These are phyloP conservation scores for Penicillium tannophilum DNA, from an alignment of 495 filamentous ascomycete species.

Conservation along the genomic window DNA sequence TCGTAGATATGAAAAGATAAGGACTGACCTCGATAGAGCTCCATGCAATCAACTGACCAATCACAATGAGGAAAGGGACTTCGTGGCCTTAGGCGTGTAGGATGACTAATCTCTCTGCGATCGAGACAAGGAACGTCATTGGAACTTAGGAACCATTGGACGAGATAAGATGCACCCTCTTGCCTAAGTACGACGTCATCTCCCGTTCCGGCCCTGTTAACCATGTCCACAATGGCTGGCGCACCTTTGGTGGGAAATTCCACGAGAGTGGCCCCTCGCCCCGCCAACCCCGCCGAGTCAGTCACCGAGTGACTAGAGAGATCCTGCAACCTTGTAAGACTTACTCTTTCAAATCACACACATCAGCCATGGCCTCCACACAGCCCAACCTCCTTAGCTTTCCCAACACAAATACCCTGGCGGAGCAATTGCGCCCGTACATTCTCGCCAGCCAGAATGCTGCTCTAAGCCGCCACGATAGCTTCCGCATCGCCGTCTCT, in stretches of 20 bases:
- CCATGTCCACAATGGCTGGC: background rate
- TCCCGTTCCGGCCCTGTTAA: constrained; percentile 5
- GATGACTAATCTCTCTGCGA: background rate
- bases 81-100: background rate
- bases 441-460: constrained; percentile 77
- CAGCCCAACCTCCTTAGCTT: constrained; percentile 89
- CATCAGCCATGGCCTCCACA: constrained; percentile 40
- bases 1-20: too few relatives aligned
- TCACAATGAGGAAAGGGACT: background rate
- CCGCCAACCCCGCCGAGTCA: constrained; percentile 4
- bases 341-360: constrained; percentile 9
- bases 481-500: constrained; percentile 90
- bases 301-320: background rate
- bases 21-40: background rate
- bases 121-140: background rate
- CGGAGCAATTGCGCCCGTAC: constrained; percentile 74
- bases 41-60: background rate
- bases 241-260: constrained; percentile 2
- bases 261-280: constrained; percentile 4
- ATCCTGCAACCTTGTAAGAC: background rate
- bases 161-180: constrained; percentile 18
- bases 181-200: constrained; percentile 9
- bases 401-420: constrained; percentile 64
- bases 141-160: background rate
- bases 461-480: constrained; percentile 73